phyloP scores from a whole-genome alignment of 2,329 filamentous ascomycete genomes.

The Aspergillus sp. region DNA sequence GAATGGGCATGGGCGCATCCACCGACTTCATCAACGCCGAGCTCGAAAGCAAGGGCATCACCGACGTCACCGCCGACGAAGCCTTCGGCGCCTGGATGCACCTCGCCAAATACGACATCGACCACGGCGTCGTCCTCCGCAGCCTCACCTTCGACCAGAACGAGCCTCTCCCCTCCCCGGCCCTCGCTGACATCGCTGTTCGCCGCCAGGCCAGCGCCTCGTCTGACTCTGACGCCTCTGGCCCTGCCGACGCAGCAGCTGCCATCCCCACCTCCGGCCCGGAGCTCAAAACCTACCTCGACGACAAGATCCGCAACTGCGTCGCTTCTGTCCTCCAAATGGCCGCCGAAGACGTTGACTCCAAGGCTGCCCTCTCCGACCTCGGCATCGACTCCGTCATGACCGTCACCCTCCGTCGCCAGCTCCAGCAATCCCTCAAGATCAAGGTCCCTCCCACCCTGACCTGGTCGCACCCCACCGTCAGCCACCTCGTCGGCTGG shows the following conservation, averaged over 20 bases:
- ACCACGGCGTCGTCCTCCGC: slow-evolving; percentile 37
- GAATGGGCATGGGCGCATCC: slow-evolving; percentile 34
- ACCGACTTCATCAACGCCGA: slow-evolving; percentile 39
- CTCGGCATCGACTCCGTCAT: slow-evolving; percentile 39
- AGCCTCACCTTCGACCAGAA: slow-evolving; percentile 24
- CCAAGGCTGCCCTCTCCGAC: slow-evolving; percentile 28
- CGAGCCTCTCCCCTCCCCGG: slow-evolving; percentile 17
- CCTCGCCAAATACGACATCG: slow-evolving; percentile 28
- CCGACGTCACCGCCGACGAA: slow-evolving; percentile 37
- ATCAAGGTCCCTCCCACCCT: slow-evolving; percentile 39
- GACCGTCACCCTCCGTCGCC: slow-evolving; percentile 30
- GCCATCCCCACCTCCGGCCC: slow-evolving; percentile 7
- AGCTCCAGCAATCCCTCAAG: slow-evolving; percentile 29
- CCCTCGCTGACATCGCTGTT: slow-evolving; percentile 9
- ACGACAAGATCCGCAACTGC: slow-evolving; percentile 26
- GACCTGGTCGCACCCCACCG: slow-evolving; percentile 39
- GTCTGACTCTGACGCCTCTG: background rate
- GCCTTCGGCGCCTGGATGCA: slow-evolving; percentile 41
- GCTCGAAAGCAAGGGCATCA: slow-evolving; percentile 39
- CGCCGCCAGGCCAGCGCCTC: background rate
- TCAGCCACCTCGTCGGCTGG: slow-evolving; percentile 32
- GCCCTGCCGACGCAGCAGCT: background rate
- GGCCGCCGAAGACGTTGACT: slow-evolving; percentile 29
- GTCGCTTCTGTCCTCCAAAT: slow-evolving; percentile 31
- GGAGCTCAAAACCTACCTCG: slow-evolving; percentile 27